Evolutionary conservation across 2,329 filamentous ascomycete species (phyloP).

Genomic region (Didymella pomorum): DNA sequence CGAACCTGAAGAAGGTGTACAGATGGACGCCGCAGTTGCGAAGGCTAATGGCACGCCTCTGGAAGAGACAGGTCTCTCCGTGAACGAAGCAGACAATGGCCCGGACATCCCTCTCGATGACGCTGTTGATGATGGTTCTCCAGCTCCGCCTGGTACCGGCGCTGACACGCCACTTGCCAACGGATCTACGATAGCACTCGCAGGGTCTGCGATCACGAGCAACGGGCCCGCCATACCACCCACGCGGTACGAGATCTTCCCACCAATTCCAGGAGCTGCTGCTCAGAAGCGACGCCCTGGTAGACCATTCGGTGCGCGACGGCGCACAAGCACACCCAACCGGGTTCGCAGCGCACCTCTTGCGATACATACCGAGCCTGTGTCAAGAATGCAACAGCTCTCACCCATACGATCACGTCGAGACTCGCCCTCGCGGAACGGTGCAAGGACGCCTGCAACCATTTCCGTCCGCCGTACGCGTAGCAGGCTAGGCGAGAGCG

Average conservation of each 20-base stretch:
- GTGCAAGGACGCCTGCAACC: conserved; percentile 42
- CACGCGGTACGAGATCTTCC: conserved; percentile 80
- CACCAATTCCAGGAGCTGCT: conserved; percentile 65
- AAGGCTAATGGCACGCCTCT: conserved; percentile 36
- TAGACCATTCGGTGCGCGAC: conserved; percentile 49
- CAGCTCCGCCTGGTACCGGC: conserved; percentile 33
- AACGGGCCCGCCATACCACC: conserved; percentile 65
- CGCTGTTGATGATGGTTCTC: conserved; percentile 42
- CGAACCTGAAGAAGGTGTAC: conserved; percentile 55
- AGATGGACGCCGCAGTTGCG: conserved; percentile 42
- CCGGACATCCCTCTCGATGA: conserved; percentile 39
- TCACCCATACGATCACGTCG: conserved; percentile 42
- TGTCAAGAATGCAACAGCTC: conserved; percentile 44
- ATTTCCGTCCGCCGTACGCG: conserved; percentile 50
- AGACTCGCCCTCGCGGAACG: conserved; percentile 42
- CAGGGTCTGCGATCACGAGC: conserved; percentile 40
- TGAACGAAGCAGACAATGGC: conserved; percentile 24
- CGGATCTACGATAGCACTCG: conserved; percentile 39
- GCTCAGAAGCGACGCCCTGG: conserved; percentile 46
- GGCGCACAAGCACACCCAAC: conserved; percentile 49
- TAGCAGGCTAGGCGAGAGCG: conserved; percentile 54
- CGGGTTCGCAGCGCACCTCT: conserved; percentile 36
- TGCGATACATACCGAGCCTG: conserved; percentile 42
- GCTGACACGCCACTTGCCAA: conserved; percentile 44
- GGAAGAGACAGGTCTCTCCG: conserved; percentile 24